Evolutionary conservation across 148 eudicot species (phyloP).

Genomic region (Camellia lanceoleosa): DNA sequence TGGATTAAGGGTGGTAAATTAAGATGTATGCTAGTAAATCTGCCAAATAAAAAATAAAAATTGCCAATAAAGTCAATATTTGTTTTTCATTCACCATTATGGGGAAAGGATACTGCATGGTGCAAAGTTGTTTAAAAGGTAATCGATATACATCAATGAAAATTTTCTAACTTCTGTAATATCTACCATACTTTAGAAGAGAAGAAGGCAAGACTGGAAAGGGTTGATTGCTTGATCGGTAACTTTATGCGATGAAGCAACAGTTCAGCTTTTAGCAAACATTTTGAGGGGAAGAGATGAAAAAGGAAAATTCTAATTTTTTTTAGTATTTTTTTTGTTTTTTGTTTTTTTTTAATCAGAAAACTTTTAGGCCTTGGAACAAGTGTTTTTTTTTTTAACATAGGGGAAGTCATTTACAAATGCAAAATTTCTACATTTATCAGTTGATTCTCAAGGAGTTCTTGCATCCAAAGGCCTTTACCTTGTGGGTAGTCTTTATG

Average conservation of each 20-base stretch:
- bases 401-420: too few relatives aligned
- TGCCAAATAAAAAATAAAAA: neutral
- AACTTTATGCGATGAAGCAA: neutral
- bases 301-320: neutral
- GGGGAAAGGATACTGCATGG: neutral
- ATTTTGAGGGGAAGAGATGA: neutral
- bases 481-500: too few relatives aligned
- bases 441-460: too few relatives aligned
- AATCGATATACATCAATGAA: neutral
- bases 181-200: neutral
- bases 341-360: neutral
- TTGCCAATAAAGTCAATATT: neutral
- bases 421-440: too few relatives aligned
- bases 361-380: neutral
- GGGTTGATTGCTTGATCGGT: neutral
- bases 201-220: conserved; percentile 1
- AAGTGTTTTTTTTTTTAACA: neutral
- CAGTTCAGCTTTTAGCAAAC: neutral
- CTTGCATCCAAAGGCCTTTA: too few relatives aligned
- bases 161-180: neutral
- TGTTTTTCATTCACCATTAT: neutral
- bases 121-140: neutral
- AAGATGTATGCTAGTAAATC: neutral
- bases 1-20: neutral
- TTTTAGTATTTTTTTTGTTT: neutral